Evolutionary conservation across 2,329 filamentous ascomycete genomes (phyloP), one percentile per base, ranked within the genome.

Genomic region (Alternaria burnsii): DNA sequence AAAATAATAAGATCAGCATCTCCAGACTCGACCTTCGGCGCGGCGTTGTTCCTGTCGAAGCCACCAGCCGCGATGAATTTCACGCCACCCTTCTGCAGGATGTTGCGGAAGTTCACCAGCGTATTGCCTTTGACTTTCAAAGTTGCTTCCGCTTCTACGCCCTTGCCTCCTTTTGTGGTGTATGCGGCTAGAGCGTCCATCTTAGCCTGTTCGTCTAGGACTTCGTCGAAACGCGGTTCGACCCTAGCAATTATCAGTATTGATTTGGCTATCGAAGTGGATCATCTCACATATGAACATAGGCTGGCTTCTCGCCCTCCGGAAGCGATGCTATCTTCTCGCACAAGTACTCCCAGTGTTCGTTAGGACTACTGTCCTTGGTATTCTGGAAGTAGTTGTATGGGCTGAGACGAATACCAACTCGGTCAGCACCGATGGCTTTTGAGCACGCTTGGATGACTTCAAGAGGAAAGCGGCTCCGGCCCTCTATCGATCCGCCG

Each of bases 51-150:
- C 42, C 85, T 79, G 52, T 84, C 78, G 73, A 83, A 88, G 0
- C 85, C 85, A 6, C 86, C 86, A 0, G 83, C 85, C 0, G 85
- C 82, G 62, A 88, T 81, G 73, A 88, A 86, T 0, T 85, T 85
- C 0, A 85, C 84, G 6, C 77, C 73, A 2, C 80, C 81, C 61
- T 63, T 78, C 56, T 51, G 64, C 52, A 86, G 83, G 59, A 87
- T 87, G 11, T 79, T 65, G 20, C 84, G 82, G 59, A 81, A 70
- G 34, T 75, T 70, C 20, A 64, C 48, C 6, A 81, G 73, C 12
- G 64, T 71, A 28, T 78, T 71, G 6, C 61, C 63, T 51, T 69
- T 69, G 22, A 58, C 52, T 42, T 69, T 68, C n/a, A 65, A 63
- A 10, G 72, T 73, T 4, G 70, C 73, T 57, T 77, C 75, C n/a